Evolutionary conservation across 768 basidiomycete genomes (phyloP).

Genomic region (Leccinum variicolor): DNA sequence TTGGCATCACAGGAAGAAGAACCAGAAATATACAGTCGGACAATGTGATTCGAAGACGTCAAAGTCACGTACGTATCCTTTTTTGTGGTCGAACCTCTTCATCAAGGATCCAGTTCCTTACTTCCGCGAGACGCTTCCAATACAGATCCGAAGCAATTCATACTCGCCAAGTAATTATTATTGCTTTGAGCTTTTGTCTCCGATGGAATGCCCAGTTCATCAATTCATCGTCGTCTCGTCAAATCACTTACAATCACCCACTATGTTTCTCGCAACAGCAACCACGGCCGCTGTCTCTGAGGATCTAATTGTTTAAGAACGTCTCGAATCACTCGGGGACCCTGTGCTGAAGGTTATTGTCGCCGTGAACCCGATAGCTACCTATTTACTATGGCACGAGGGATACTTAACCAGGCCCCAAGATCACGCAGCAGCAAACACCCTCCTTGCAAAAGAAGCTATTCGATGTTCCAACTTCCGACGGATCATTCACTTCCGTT

Average conservation of each 20-base stretch:
- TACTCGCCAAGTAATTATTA: constrained; percentile 40
- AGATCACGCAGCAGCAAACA: constrained; percentile 73
- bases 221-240: constrained; percentile 53
- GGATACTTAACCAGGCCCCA: constrained; percentile 62
- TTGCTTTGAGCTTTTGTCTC: constrained; percentile 50
- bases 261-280: constrained; percentile 49
- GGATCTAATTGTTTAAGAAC: constrained; percentile 62
- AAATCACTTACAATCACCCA: constrained; percentile 46
- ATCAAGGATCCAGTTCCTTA: constrained; percentile 59
- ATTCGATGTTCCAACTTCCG: constrained; percentile 46
- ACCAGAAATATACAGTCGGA: constrained; percentile 39
- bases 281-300: constrained; percentile 60
- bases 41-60: constrained; percentile 24
- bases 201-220: constrained; percentile 51
- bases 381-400: constrained; percentile 76
- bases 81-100: constrained; percentile 49
- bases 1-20: constrained; percentile 53
- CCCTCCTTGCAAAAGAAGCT: constrained; percentile 62
- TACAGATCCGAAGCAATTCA: constrained; percentile 21
- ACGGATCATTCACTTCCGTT: constrained; percentile 63
- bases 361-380: constrained; percentile 55
- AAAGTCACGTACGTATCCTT: constrained; percentile 55
- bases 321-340: constrained; percentile 74
- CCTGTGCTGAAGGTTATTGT: constrained; percentile 66
- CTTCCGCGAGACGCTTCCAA: constrained; percentile 37